Base-by-base conservation (phyloP, 768 basidiomycete species). In the Termitomyces sp. region DNA sequence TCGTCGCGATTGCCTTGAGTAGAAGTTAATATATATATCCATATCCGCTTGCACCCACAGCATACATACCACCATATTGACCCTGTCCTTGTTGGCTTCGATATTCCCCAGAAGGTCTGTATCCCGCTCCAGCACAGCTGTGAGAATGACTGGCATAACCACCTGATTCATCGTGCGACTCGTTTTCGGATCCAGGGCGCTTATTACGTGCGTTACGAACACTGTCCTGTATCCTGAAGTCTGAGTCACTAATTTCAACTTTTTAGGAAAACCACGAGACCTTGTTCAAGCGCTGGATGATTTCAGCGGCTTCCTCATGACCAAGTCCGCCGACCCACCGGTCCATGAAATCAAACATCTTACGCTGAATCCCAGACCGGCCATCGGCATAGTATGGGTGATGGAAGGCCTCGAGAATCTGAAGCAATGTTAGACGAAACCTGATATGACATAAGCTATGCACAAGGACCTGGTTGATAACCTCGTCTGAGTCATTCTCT, bases 371-470 rank as follows among this genome's bases (percentile, higher is more conserved):
- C 35, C 70, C 67, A 15, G 81, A 83, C 30, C 66, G 67, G 4
- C 80, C 79, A 41, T 70, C 75, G 46, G 79, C 79, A 66, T 83
- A 87, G 66, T 83, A 85, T 7, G 86, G 86, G 64, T 87, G 86
- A 64, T 87, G 84, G 74, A 87, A 85, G 5, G 84, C 82, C 60
- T 84, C 77, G 4, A 86, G 73, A 56, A 85, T 79, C 78, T 78
- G 31, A 15, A 3, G 33, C n/a, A 53, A 33, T 33, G 11, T 41
- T 19, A 28, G 5, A 28, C 37, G 30, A 21, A n/a, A 3, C 35
- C 23, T 14, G n/a, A 48, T 5, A n/a, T 50, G 5, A 19, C 21
- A 31, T 41, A 31, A 9, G 3, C 31, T 26, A 8, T 26, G 28
- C 10, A 31, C n/a, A 62, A 68, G 47, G 47, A 80, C 81, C 66